phyloP scores from a whole-genome alignment of 805 yeast genomes.

The Candida mattraensis region DNA sequence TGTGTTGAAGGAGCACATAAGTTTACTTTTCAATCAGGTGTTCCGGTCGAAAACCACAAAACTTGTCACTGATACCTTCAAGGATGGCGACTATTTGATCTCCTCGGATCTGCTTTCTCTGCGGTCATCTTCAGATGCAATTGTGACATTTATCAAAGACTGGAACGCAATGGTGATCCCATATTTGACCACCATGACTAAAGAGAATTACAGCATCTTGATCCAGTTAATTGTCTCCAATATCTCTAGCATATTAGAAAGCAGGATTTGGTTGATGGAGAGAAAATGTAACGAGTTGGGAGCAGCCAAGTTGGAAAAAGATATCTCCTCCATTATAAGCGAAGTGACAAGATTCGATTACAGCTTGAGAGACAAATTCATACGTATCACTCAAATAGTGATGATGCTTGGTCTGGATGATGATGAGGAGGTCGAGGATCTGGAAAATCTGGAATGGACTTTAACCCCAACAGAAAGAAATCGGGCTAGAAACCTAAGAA shows the following conservation, averaged over 20 bases:
- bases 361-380: conserved; percentile 72
- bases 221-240: conserved; percentile 49
- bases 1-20: conserved; percentile 45
- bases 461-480: conserved; percentile 74
- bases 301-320: conserved; percentile 78
- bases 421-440: conserved; percentile 40
- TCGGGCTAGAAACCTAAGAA: conserved; percentile 57
- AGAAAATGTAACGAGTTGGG: conserved; percentile 80
- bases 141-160: conserved; percentile 51
- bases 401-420: conserved; percentile 82
- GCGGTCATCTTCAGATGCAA: conserved; percentile 27
- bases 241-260: conserved; percentile 59
- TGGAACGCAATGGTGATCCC: conserved; percentile 72
- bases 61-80: conserved; percentile 38
- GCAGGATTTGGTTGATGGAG: conserved; percentile 63
- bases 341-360: conserved; percentile 74
- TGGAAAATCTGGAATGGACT: conserved; percentile 56
- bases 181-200: conserved; percentile 40
- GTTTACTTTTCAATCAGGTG: conserved; percentile 38
- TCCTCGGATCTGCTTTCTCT: conserved; percentile 21
- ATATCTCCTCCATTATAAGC: conserved; percentile 69
- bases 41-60: conserved; percentile 36
- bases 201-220: conserved; percentile 49
- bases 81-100: conserved; percentile 39
- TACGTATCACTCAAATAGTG: conserved; percentile 80